Conservation (phyloP, 305 asterid species). For the Rubia balearica region DNA sequence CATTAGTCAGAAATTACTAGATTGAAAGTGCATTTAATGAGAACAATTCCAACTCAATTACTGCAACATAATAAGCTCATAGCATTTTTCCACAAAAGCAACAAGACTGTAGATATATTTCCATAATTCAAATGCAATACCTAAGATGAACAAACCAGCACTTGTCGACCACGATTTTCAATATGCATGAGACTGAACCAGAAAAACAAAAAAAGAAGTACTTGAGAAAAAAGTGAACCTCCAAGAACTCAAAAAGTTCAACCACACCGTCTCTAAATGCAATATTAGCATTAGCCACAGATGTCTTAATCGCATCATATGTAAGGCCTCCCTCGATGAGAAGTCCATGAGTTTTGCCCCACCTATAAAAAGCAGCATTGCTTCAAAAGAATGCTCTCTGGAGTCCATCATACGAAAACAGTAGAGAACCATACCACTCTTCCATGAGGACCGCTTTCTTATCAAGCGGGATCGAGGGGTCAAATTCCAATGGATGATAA, state of each 20-base stretch:
- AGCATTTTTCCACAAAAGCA: not conserved
- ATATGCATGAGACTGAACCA: not conserved
- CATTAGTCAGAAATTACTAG: not conserved
- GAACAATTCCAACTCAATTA: not conserved
- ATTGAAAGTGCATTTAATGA: not conserved
- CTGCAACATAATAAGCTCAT: not conserved
- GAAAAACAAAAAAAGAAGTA: not conserved
- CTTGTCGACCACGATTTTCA: not conserved
- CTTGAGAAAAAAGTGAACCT: slow-evolving; percentile 38
- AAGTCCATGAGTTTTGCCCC: slow-evolving; percentile 86
- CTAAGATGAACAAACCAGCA: not conserved
- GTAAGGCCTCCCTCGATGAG: slow-evolving; percentile 83
- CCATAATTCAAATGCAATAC: not conserved
- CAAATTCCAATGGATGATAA: slow-evolving; percentile 86
- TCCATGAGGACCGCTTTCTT: slow-evolving; percentile 86
- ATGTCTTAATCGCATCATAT: slow-evolving; percentile 53
- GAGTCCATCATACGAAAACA: slow-evolving; percentile 9
- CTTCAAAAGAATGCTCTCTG: slow-evolving; percentile 10
- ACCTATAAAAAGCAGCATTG: slow-evolving; percentile 42
- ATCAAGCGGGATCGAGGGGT: slow-evolving; percentile 68
- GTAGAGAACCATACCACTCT: slow-evolving; percentile 59
- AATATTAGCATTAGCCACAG: slow-evolving; percentile 63
- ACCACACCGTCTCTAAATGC: slow-evolving; percentile 76
- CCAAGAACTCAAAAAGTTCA: slow-evolving; percentile 82
- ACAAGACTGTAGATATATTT: not conserved